Evolutionary conservation across 768 basidiomycete species (phyloP).

Genomic region (Lactarius quietus): DNA sequence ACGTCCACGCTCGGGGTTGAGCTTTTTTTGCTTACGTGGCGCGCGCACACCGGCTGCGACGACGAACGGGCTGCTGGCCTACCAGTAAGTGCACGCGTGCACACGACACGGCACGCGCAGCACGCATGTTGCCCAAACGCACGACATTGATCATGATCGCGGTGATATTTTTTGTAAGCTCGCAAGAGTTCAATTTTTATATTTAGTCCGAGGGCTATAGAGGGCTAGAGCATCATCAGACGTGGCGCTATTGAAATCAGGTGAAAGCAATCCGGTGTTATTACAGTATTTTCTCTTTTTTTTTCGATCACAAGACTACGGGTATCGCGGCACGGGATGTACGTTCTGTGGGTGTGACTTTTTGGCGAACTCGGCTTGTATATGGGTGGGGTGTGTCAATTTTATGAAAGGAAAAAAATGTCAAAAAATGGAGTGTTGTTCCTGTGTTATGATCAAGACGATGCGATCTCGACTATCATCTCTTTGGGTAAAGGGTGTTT

Average conservation of each 20-base stretch:
- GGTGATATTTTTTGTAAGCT: not conserved
- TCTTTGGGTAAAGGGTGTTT: not conserved
- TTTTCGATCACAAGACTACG: not conserved
- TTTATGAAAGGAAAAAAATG: not conserved
- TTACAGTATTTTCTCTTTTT: not conserved
- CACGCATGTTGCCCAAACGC: not conserved
- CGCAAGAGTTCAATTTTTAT: not conserved
- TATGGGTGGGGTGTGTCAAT: no score
- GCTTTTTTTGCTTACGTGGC: conserved; percentile 1
- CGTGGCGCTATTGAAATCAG: not conserved
- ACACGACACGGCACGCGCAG: not conserved
- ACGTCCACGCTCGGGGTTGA: not conserved
- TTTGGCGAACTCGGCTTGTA: not conserved
- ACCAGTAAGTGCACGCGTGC: not conserved
- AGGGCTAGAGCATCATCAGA: not conserved
- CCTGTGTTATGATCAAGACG: not conserved
- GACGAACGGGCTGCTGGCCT: not conserved
- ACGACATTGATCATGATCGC: not conserved
- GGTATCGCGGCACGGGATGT: not conserved
- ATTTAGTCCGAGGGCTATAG: not conserved
- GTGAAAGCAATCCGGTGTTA: not conserved
- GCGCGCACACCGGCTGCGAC: not conserved
- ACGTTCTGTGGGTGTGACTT: not conserved
- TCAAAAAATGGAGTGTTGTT: not conserved
- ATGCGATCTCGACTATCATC: not conserved